phyloP scores from a whole-genome alignment of 495 filamentous ascomycete species.

The Trichoderma erinaceum region DNA sequence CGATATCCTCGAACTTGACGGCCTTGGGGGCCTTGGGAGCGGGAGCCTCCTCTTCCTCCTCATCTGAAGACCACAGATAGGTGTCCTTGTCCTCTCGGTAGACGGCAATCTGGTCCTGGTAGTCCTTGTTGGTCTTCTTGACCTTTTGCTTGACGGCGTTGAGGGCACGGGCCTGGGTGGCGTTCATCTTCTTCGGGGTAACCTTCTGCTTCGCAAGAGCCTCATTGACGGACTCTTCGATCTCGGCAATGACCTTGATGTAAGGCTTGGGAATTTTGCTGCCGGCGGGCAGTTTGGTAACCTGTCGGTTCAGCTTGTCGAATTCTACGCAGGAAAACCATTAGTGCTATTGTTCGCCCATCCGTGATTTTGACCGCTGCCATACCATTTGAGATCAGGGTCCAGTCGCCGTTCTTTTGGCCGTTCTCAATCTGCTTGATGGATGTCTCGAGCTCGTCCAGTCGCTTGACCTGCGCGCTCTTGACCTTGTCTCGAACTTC shows the following conservation, averaged over 20 bases:
- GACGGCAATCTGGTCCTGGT: conserved; percentile 75
- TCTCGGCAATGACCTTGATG: conserved; percentile 84
- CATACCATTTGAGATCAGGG: conserved; percentile 79
- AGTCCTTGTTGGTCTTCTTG: conserved; percentile 97
- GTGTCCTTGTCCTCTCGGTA: conserved; percentile 77
- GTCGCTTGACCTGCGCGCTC: conserved; percentile 94
- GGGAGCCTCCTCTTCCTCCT: conserved; percentile 49
- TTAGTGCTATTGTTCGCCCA: conserved; percentile 4
- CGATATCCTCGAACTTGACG: conserved; percentile 32
- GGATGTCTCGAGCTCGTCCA: conserved; percentile 86
- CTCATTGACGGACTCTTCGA: conserved; percentile 95
- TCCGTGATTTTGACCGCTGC: conserved; percentile 18
- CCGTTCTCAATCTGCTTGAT: conserved; percentile 91
- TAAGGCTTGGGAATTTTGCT: conserved; percentile 75
- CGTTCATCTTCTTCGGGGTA: conserved; percentile 97
- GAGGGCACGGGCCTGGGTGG: conserved; percentile 84
- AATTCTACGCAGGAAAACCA: conserved; percentile 57
- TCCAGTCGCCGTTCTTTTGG: conserved; percentile 96
- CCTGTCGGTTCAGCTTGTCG: conserved; percentile 92
- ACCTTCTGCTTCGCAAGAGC: conserved; percentile 91
- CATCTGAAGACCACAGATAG: conserved; percentile 82
- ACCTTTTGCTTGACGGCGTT: conserved; percentile 96
- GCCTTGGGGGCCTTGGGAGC: conserved; percentile 41
- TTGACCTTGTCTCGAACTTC: conserved; percentile 80
- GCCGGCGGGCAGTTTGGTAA: conserved; percentile 70